Percentiles rank a stretch among this genome's conserved stretches.
phyloP scores from a whole-genome alignment of 2,329 filamentous ascomycete genomes.

The Grosmannia serpens region DNA sequence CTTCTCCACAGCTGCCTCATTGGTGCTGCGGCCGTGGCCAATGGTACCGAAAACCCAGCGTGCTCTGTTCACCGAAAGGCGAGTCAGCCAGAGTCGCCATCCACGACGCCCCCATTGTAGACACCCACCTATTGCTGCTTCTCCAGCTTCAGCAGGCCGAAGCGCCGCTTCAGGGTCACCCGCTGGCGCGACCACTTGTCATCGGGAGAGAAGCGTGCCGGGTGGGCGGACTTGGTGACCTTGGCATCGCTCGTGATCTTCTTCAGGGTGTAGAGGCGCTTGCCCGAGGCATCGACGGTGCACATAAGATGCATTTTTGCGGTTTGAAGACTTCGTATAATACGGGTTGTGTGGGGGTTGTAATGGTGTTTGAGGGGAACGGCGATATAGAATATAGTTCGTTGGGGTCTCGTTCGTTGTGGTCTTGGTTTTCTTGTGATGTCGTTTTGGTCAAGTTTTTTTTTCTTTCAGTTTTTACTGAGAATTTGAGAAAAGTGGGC shows the following conservation, averaged over 20 bases:
- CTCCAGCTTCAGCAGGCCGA: constrained; percentile 58
- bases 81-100: neutral
- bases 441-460: neutral
- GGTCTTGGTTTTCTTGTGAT: neutral
- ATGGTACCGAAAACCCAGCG: neutral
- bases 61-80: neutral
- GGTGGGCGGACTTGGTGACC: constrained; percentile 92
- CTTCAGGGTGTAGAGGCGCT: constrained; percentile 89
- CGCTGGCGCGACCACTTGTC: constrained; percentile 98
- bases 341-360: neutral
- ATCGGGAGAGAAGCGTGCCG: constrained; percentile 91
- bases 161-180: constrained; percentile 89
- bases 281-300: constrained; percentile 70
- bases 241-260: constrained; percentile 65
- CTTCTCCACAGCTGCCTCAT: too few relatives aligned
- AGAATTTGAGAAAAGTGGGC: neutral
- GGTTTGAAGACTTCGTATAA: neutral
- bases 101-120: constrained; percentile 16
- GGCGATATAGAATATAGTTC: neutral
- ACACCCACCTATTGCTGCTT: constrained; percentile 53
- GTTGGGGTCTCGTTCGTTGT: neutral
- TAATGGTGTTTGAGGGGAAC: too few relatives aligned
- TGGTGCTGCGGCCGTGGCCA: neutral
- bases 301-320: constrained; percentile 57
- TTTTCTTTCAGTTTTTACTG: neutral